Evolutionary conservation across 2,329 filamentous ascomycete genomes (phyloP), one percentile per base, ranked within the genome.

Genomic region (Neopestalotiopsis clavispora): DNA sequence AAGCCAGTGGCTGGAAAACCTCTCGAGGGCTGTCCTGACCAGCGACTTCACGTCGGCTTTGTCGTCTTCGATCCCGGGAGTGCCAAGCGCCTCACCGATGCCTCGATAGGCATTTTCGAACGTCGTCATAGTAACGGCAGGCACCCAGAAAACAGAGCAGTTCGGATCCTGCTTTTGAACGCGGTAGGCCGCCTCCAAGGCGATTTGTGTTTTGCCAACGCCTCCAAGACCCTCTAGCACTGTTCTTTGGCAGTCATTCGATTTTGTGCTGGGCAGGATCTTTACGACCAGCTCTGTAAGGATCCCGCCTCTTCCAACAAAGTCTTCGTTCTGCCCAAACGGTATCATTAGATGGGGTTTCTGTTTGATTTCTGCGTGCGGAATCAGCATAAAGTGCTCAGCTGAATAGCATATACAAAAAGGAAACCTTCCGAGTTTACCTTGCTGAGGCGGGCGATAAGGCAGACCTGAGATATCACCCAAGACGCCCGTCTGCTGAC

Each of bases 111-210:
- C 77, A 52, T 79, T 75, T 38, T 81, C 77, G 34, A 83, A 78
- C 14, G 34, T 76, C 1, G 72, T 72, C 1, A 56, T 42, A 69
- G 74, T 72, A 4, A 75, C 66, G 2, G 75, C 77, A 3, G 78
- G 75, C 4, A 84, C 76, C 81, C 80, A 84, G 72, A 84, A 81
- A 17, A 84, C 70, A 1, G 77, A 81, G 70, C 75, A 80, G 20
- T 77, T 70, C 0, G 73, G 73, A 40, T 75, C 59, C 9, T 68
- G 61, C 0, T 77, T 63, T 2, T 67, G 73, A 4, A 79, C 9
- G 1, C 72, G 73, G 67, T 75, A 80, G n/a, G 75, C 77, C n/a
- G 74, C 74, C 60, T 83, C 77, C 4, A 82, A 71, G 0, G 78
- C 80, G 14, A 82, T 75, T 66, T 82, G 78, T 1, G 80, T 81